phyloP scores from a whole-genome alignment of 2,329 filamentous ascomycete species.

The Elsinoe ampelina region DNA sequence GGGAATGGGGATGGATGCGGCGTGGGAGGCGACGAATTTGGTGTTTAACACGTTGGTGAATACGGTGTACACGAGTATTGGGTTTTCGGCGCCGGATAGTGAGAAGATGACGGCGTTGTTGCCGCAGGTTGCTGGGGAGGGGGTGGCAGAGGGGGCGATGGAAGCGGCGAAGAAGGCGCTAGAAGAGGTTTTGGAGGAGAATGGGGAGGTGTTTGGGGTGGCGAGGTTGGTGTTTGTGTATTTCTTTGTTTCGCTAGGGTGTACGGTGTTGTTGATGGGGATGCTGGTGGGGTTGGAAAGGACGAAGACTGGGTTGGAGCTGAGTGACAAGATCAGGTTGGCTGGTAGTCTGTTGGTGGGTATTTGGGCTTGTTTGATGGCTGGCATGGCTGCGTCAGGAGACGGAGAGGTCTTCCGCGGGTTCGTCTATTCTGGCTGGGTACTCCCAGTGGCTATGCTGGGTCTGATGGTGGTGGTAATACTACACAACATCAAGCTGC shows the following conservation, averaged over 20 bases:
- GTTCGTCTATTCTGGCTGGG: conserved; percentile 23
- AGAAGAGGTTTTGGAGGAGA: conserved; percentile 3
- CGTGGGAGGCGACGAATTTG: conserved; percentile 6
- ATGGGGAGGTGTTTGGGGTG: conserved; percentile 5
- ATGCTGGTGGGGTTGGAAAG: conserved; percentile 20
- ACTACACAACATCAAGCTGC: conserved; percentile 15
- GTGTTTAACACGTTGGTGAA: conserved; percentile 1
- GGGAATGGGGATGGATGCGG: background rate
- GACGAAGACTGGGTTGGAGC: conserved; percentile 19
- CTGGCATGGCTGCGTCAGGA: conserved; percentile 17
- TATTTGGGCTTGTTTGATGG: conserved; percentile 22
- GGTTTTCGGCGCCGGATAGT: conserved; percentile 2
- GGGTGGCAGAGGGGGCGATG: no score
- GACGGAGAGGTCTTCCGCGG: conserved; percentile 16
- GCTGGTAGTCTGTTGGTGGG: conserved; percentile 21
- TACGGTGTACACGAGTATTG: conserved; percentile 8
- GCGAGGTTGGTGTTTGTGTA: conserved; percentile 25
- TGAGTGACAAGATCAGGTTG: conserved; percentile 22
- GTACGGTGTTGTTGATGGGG: conserved; percentile 24
- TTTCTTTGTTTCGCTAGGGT: conserved; percentile 24
- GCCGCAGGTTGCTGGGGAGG: background rate
- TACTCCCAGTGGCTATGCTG: conserved; percentile 26
- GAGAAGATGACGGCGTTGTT: conserved; percentile 10
- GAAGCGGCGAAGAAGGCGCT: background rate
- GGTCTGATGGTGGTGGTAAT: conserved; percentile 23